Evolutionary conservation across 768 basidiomycete species (phyloP).

Genomic region (Guyanaporus albipodus): DNA sequence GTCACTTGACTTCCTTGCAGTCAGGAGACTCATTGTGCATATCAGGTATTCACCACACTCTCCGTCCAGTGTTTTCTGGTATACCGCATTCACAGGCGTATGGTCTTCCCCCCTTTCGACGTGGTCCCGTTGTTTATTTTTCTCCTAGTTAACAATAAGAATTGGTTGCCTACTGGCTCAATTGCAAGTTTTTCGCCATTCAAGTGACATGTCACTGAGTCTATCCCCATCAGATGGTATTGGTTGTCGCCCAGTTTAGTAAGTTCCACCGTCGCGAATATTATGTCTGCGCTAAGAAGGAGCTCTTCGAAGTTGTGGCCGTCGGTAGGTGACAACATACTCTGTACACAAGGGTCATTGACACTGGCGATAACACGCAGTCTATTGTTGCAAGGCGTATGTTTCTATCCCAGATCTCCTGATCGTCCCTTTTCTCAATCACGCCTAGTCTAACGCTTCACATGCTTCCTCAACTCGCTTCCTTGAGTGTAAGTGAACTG

Average conservation of each 20-base stretch:
- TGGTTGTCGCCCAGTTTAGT: slow-evolving; percentile 42
- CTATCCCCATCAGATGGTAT: slow-evolving; percentile 1
- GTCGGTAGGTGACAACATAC: slow-evolving; percentile 27
- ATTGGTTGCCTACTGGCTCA: slow-evolving; percentile 31
- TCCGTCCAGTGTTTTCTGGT: slow-evolving; percentile 55
- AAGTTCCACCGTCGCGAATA: not conserved
- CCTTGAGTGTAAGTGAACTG: not conserved
- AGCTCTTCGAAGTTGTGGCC: slow-evolving; percentile 22
- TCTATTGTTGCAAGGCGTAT: not conserved
- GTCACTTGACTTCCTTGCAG: not conserved
- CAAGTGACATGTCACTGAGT: not conserved
- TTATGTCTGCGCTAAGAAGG: slow-evolving; percentile 1
- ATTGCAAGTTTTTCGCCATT: slow-evolving; percentile 25
- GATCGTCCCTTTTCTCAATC: slow-evolving; percentile 1
- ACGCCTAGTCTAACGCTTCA: slow-evolving; percentile 34
- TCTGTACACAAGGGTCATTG: not conserved
- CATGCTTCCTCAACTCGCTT: not conserved
- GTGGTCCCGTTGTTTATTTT: not conserved
- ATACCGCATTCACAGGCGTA: slow-evolving; percentile 46
- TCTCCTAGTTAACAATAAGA: slow-evolving; percentile 47
- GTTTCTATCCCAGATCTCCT: not conserved
- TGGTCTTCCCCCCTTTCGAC: slow-evolving; percentile 13
- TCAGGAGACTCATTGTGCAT: not conserved
- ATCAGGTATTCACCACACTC: slow-evolving; percentile 40
- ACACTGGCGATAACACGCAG: not conserved